Base-by-base conservation (phyloP, 2,329 filamentous ascomycete species). In the Simplicillium sp. region DNA sequence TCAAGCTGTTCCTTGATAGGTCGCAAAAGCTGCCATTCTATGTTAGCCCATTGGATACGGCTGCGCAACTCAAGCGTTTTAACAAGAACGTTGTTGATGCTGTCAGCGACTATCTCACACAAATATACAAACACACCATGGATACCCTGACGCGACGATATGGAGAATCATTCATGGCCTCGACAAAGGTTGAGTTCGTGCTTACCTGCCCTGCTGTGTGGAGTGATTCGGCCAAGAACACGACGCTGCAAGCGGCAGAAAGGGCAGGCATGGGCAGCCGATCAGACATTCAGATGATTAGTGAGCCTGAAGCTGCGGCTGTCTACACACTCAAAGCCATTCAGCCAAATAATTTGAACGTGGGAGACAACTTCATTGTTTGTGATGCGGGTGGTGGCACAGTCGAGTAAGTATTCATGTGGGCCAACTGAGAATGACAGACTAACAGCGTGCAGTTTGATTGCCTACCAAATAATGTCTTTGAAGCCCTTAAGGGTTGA, bases 171-270 rank as follows among this genome's bases (percentile, higher is more conserved):
- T 89, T 90, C 53, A 86, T 89, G 78, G 73, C 75, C 7, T 77
- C 75, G 7, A 88, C 84, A 5, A 80, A 79, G 51, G 79, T 87
- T 32, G 80, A 89, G 46, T 89, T 86, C 51, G 83, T 90, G 37
- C 68, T 92, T 41, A 90, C 85, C 1, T 86, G 84, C 39, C 86
- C 86, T 7, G 86, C 86, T 7, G 84, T 90, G 7, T 92, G 86
- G 86, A 86, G 80, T 17, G 86, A 92, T 56, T 77, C 82, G 0
- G 86, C 85, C n/a, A 90, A 89, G 64, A 85, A 87, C 57, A 84
- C 84, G 6, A 90, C 85, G 2, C 61, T 88, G 37, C 76, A 84
- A 54, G 86, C 85, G 6, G 85, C 85, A 11, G 82, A 88, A 62
- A 68, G 79, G 43, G 86, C 85, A 0, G 86, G 85, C 3, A 87